phyloP scores from a whole-genome alignment of 768 basidiomycete genomes.

The Clitopilus hobsonii region DNA sequence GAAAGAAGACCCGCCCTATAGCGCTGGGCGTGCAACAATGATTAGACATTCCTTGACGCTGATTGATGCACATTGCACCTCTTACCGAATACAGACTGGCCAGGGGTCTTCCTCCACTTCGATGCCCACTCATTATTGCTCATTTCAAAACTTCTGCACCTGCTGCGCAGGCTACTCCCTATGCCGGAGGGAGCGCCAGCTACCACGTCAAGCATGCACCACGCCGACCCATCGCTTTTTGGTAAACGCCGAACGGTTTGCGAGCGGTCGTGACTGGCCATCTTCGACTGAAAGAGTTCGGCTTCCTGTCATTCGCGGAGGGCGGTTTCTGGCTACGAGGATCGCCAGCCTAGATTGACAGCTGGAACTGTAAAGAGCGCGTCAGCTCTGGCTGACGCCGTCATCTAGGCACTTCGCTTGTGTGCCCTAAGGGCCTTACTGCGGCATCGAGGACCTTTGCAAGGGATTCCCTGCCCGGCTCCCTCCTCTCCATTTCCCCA shows the following conservation, averaged over 20 bases:
- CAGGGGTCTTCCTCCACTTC: not conserved
- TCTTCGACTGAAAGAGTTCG: not conserved
- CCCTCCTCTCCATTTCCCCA: too few relatives aligned
- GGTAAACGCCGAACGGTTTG: not conserved
- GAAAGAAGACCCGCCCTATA: not conserved
- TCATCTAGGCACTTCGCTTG: not conserved
- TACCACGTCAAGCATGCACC: not conserved
- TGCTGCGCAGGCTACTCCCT: slow-evolving; percentile 1
- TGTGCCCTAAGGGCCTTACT: not conserved
- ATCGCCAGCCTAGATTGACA: not conserved
- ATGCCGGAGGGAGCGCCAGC: not conserved
- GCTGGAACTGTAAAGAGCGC: not conserved
- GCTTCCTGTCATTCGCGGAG: not conserved
- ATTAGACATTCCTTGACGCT: not conserved
- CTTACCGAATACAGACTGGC: not conserved
- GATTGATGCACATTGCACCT: not conserved
- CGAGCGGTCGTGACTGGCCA: not conserved
- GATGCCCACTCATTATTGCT: too few relatives aligned
- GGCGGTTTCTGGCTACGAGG: not conserved
- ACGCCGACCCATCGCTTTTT: not conserved
- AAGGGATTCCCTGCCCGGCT: too few relatives aligned
- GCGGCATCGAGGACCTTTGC: not conserved
- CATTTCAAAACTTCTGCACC: not conserved
- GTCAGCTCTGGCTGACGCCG: not conserved
- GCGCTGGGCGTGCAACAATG: too few relatives aligned